A percentile compares a stretch with the other conserved stretches of the same genome.
Conservation (phyloP, 2,329 filamentous ascomycete genomes). For the Teratosphaeria nubilosa region DNA sequence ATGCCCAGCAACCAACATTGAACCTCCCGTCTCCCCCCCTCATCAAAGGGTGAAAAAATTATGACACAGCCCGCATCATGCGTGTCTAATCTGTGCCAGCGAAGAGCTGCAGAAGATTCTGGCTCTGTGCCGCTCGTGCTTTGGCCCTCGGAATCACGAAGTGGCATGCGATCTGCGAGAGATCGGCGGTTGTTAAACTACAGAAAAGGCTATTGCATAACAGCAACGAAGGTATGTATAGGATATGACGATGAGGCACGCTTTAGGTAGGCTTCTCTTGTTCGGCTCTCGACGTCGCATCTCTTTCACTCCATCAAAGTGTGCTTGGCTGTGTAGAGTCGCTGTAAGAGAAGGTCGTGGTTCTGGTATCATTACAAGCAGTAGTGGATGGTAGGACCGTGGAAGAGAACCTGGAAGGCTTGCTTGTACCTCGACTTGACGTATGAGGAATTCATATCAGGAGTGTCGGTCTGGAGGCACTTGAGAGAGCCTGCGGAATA, state of each 20-base stretch:
- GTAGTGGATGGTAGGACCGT: neutral
- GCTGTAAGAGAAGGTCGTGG: neutral
- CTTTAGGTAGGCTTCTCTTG: neutral
- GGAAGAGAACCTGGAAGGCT: neutral
- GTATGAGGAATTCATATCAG: too few relatives aligned
- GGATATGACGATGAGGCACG: neutral
- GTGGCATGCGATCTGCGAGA: neutral
- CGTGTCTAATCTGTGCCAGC: neutral
- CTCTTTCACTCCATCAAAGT: neutral
- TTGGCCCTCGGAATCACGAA: neutral
- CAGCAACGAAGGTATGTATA: neutral
- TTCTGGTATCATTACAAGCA: neutral
- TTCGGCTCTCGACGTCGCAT: neutral
- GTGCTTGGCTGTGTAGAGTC: neutral
- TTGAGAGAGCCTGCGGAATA: neutral
- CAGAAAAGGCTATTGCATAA: neutral
- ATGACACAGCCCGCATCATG: neutral
- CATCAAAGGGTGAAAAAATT: neutral
- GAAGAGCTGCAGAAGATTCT: neutral
- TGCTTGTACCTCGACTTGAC: neutral
- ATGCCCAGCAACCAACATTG: neutral
- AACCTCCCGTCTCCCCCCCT: neutral
- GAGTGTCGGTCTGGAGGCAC: neutral
- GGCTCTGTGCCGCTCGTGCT: neutral
- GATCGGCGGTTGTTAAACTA: neutral